Conservation (phyloP, 306 rosid species). For the Leucaena leucocephala region DNA sequence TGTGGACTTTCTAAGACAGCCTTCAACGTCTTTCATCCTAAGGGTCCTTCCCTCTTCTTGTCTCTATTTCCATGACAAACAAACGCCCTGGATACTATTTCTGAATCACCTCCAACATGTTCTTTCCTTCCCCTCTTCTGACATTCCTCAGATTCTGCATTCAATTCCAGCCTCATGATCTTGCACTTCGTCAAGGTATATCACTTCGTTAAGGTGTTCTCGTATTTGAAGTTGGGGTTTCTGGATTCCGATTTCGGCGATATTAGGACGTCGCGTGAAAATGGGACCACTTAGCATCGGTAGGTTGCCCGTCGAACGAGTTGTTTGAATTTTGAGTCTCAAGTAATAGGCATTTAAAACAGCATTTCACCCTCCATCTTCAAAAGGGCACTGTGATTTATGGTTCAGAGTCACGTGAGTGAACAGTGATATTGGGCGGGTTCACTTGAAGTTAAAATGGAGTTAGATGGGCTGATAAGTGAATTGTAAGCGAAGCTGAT, state of each 20-base stretch:
- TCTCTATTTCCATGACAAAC: slow-evolving; percentile 10
- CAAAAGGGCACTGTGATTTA: background rate
- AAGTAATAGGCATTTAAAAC: slow-evolving; percentile 38
- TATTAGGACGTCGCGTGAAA: slow-evolving; percentile 49
- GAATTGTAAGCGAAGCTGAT: slow-evolving; percentile 63
- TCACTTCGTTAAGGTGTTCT: background rate
- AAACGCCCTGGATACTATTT: slow-evolving; percentile 38
- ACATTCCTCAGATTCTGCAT: slow-evolving; percentile 47
- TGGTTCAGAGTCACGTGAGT: background rate
- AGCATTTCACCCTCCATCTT: background rate
- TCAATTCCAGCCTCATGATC: background rate
- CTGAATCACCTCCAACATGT: slow-evolving; percentile 34
- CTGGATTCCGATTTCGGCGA: slow-evolving; percentile 20
- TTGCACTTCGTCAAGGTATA: slow-evolving; percentile 20
- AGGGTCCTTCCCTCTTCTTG: slow-evolving; percentile 40
- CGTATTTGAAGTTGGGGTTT: slow-evolving; percentile 40
- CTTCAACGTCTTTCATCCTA: background rate
- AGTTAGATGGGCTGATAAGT: slow-evolving; percentile 54
- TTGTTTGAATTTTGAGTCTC: slow-evolving; percentile 49
- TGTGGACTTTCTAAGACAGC: slow-evolving; percentile 24
- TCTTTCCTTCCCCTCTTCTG: slow-evolving; percentile 40
- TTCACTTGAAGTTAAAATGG: slow-evolving; percentile 34
- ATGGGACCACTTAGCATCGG: slow-evolving; percentile 46
- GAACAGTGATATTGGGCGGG: slow-evolving; percentile 35
- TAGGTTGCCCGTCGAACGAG: slow-evolving; percentile 48